These are phyloP conservation scores for Laburnicola sp. DNA, from an alignment of 2,329 filamentous ascomycete species.

Conservation along the genomic window DNA sequence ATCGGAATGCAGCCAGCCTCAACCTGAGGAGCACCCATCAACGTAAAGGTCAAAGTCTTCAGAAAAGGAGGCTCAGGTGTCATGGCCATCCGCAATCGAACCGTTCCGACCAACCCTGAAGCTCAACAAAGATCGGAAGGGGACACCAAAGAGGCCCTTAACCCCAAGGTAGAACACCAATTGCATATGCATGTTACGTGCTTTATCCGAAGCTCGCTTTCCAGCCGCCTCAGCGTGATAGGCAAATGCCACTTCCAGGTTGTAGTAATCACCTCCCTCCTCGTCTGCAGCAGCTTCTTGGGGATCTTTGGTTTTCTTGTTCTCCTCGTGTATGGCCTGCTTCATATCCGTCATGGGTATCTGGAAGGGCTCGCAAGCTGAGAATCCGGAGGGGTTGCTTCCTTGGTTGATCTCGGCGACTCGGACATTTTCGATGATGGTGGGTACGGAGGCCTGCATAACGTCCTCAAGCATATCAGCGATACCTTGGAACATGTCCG, in stretches of 20 bases:
- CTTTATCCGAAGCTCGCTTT: conserved; percentile 73
- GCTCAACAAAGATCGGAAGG: conserved; percentile 83
- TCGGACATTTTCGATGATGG: conserved; percentile 89
- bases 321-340: conserved; percentile 75
- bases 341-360: conserved; percentile 81
- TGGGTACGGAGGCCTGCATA: conserved; percentile 93
- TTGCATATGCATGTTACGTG: conserved; percentile 96
- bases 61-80: conserved; percentile 89
- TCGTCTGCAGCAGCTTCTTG: conserved; percentile 87
- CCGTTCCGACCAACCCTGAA: conserved; percentile 88
- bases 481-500: conserved; percentile 88
- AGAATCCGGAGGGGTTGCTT: conserved; percentile 83
- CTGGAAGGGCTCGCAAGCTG: conserved; percentile 82
- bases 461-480: conserved; percentile 95
- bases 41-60: conserved; percentile 86
- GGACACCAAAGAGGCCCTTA: conserved; percentile 88
- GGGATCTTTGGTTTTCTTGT: conserved; percentile 78
- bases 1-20: conserved; percentile 89
- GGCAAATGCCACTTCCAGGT: conserved; percentile 85
- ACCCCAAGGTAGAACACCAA: conserved; percentile 91
- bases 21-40: conserved; percentile 92
- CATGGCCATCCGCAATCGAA: conserved; percentile 79
- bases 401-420: conserved; percentile 95
- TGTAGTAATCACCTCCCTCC: conserved; percentile 90
- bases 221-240: conserved; percentile 83